Conservation (phyloP, 257 asterid species). For the Capsicum baccatum region DNA sequence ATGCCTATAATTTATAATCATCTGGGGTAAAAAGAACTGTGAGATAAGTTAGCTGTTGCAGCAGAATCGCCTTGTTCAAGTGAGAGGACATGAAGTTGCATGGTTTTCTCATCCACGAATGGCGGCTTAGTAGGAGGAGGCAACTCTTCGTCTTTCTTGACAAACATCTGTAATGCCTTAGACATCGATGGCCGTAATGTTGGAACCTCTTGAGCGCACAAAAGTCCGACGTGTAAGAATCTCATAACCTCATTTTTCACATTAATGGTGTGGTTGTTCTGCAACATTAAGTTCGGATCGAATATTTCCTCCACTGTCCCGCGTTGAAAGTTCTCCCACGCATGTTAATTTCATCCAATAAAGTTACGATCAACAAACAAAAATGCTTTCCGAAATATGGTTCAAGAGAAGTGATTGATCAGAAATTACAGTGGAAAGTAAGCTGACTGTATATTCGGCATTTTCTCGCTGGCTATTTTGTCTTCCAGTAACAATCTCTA, state of each 20-base stretch:
- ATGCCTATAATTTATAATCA: too few relatives aligned
- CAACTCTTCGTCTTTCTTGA: constrained; percentile 26
- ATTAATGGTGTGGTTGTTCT: constrained; percentile 29
- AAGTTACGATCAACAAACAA: too few relatives aligned
- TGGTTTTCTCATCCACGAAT: too few relatives aligned
- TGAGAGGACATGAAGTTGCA: too few relatives aligned
- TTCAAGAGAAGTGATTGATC: neutral
- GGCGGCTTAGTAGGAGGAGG: too few relatives aligned
- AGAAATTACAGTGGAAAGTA: constrained; percentile 39
- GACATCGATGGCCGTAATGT: constrained; percentile 31
- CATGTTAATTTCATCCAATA: constrained; percentile 32
- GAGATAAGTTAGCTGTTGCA: too few relatives aligned
- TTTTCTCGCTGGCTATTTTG: constrained; percentile 42
- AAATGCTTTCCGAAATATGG: neutral
- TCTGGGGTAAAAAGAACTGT: too few relatives aligned
- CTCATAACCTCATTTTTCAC: constrained; percentile 24
- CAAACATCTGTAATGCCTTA: constrained; percentile 30
- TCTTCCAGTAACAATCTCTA: constrained; percentile 45
- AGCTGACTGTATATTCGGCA: constrained; percentile 41
- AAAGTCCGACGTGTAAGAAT: constrained; percentile 31
- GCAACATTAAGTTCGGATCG: constrained; percentile 50
- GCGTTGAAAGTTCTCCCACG: constrained; percentile 46
- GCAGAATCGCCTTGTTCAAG: too few relatives aligned
- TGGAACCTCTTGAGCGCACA: constrained; percentile 33
- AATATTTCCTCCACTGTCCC: constrained; percentile 42